Conservation (phyloP, 768 basidiomycete species). For the Mycena latifolia region DNA sequence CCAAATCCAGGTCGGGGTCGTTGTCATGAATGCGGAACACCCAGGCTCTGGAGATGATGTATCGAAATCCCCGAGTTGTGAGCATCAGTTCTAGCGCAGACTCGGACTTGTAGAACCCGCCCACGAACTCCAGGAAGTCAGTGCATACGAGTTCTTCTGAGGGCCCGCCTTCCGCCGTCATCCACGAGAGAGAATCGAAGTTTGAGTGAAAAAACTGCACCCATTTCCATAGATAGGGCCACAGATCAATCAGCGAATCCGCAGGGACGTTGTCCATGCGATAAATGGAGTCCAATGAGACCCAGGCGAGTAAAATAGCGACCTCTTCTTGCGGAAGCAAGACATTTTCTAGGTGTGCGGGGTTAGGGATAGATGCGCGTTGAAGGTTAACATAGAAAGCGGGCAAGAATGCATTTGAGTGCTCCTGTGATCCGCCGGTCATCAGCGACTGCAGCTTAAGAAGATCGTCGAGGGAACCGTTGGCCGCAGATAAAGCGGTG, state of each 20-base stretch:
- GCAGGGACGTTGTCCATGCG: neutral
- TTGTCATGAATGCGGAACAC: neutral
- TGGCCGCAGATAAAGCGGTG: neutral
- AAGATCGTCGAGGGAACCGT: neutral
- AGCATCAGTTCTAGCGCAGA: neutral
- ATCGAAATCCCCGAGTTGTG: neutral
- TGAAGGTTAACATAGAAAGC: neutral
- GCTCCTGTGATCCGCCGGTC: neutral
- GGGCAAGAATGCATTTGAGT: neutral
- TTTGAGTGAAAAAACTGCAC: neutral
- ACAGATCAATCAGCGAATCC: neutral
- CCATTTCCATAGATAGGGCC: conserved; percentile 3
- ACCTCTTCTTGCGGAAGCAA: neutral
- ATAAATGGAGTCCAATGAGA: neutral
- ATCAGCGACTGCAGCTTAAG: neutral
- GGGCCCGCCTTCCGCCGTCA: neutral
- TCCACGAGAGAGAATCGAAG: neutral
- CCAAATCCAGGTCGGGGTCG: neutral
- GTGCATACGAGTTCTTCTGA: neutral
- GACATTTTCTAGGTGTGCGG: neutral
- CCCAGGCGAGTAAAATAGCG: neutral
- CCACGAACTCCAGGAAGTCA: neutral
- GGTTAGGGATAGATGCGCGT: neutral
- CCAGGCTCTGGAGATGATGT: neutral
- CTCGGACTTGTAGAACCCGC: neutral